A percentile compares a stretch with the other conserved stretches of the same genome.
Conservation (phyloP, 1,139 yeast species). For the Tardiomyces blankii region DNA sequence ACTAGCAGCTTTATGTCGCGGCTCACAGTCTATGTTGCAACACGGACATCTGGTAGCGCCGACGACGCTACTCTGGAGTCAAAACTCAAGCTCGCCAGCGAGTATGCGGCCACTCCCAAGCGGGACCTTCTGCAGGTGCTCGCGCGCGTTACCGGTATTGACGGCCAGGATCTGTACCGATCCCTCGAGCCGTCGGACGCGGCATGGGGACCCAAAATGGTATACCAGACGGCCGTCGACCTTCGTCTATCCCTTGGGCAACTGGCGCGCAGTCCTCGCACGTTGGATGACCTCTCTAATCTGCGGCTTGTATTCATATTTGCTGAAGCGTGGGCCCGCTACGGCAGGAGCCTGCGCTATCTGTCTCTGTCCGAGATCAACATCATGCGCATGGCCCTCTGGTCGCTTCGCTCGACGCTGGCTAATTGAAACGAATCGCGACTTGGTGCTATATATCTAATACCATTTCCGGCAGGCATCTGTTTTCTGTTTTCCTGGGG, state of each 20-base stretch:
- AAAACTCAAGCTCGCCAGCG: slow-evolving; percentile 3
- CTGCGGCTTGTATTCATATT: slow-evolving; percentile 52
- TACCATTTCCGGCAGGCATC: no score
- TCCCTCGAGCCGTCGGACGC: slow-evolving; percentile 6
- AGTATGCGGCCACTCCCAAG: slow-evolving; percentile 3
- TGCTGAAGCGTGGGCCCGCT: slow-evolving; percentile 30
- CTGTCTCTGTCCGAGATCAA: neutral
- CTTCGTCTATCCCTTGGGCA: neutral
- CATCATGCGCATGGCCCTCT: neutral
- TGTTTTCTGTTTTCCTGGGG: no score
- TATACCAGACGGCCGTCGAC: neutral
- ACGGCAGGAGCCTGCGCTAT: neutral
- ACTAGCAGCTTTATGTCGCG: slow-evolving; percentile 1
- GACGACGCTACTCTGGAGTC: slow-evolving; percentile 5
- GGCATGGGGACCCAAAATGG: neutral
- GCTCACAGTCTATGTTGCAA: slow-evolving; percentile 4
- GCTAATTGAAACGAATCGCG: neutral
- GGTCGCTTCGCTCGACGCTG: neutral
- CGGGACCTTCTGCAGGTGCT: slow-evolving; percentile 5
- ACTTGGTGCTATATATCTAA: no score
- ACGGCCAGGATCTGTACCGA: slow-evolving; percentile 5
- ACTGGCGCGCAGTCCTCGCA: slow-evolving; percentile 35
- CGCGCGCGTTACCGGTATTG: neutral
- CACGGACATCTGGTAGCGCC: slow-evolving; percentile 3
- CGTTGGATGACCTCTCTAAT: slow-evolving; percentile 55